A percentile compares a stretch with the other conserved stretches of the same genome.
Conservation (phyloP, 208 protist species). For the Trypanosoma brucei region DNA sequence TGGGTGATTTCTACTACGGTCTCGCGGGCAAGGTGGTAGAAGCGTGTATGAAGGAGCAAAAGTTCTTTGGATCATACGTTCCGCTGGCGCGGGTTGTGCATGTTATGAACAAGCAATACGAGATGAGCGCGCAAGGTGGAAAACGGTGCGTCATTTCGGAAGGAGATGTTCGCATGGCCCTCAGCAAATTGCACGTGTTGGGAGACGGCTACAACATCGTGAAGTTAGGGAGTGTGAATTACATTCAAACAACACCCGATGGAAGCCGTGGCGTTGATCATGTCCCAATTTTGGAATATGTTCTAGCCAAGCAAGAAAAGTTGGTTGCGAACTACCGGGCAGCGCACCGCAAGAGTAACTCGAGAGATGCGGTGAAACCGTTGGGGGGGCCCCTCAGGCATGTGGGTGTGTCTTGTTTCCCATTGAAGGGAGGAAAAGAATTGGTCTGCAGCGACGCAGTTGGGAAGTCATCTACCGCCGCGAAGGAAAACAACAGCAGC, state of each 20-base stretch:
- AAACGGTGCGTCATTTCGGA: slow-evolving; percentile 47
- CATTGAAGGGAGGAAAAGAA: too few relatives aligned
- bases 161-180: slow-evolving; percentile 60
- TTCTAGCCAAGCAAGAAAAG: slow-evolving; percentile 40
- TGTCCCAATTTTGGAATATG: slow-evolving; percentile 54
- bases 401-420: too few relatives aligned
- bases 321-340: slow-evolving; percentile 25
- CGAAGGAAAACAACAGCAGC: too few relatives aligned
- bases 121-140: slow-evolving; percentile 16
- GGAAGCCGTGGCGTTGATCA: slow-evolving; percentile 53
- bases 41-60: slow-evolving; percentile 78
- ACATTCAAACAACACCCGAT: slow-evolving; percentile 84
- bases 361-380: background rate
- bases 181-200: slow-evolving; percentile 67
- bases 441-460: background rate
- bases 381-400: too few relatives aligned
- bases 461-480: background rate
- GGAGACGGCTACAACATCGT: slow-evolving; percentile 80
- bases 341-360: slow-evolving; percentile 12
- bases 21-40: slow-evolving; percentile 78
- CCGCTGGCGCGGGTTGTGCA: slow-evolving; percentile 55
- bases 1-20: slow-evolving; percentile 85
- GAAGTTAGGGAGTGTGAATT: slow-evolving; percentile 48
- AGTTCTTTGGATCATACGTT: slow-evolving; percentile 82
- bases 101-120: slow-evolving; percentile 61